Percentiles rank a stretch among this genome's conserved stretches.
These are phyloP conservation scores for Linnemannia elongata DNA, from an alignment of 192 early-diverging fungal genomes.

Conservation along the genomic window DNA sequence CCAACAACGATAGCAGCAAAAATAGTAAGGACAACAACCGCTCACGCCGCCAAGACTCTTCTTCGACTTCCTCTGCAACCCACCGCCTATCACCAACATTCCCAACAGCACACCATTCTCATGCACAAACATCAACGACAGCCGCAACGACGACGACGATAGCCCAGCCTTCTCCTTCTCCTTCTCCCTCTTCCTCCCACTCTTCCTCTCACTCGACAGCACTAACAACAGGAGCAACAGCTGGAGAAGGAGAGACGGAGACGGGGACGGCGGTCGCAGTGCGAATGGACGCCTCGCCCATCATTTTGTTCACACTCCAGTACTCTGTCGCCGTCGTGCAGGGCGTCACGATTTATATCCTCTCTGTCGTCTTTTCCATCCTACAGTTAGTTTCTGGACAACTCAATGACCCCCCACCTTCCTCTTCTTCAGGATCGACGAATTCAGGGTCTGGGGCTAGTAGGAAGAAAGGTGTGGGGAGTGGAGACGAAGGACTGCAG, in stretches of 20 bases:
- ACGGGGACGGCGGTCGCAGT: background rate
- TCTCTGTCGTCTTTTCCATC: background rate
- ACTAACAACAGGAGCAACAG: background rate
- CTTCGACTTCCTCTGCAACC: background rate
- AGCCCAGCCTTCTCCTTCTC: background rate
- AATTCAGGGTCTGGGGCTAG: background rate
- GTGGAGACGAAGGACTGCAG: background rate
- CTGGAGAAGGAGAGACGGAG: no score
- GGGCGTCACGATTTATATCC: constrained; percentile 3
- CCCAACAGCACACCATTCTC: background rate
- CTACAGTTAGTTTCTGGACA: background rate
- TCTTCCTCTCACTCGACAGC: background rate
- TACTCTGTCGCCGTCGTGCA: background rate
- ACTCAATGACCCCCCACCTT: background rate
- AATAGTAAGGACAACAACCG: background rate
- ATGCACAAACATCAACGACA: constrained; percentile 15
- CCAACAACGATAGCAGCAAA: background rate
- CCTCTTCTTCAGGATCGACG: background rate
- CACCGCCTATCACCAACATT: background rate
- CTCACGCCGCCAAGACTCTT: background rate
- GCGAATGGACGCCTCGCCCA: background rate
- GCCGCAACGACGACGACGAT: background rate
- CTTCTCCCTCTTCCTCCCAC: background rate
- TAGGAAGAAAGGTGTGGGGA: background rate
- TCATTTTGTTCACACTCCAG: background rate